A percentile compares a stretch with the other conserved stretches of the same genome.
Conservation (phyloP, 2,329 filamentous ascomycete species). For the Ploettnerulaceae sp. region DNA sequence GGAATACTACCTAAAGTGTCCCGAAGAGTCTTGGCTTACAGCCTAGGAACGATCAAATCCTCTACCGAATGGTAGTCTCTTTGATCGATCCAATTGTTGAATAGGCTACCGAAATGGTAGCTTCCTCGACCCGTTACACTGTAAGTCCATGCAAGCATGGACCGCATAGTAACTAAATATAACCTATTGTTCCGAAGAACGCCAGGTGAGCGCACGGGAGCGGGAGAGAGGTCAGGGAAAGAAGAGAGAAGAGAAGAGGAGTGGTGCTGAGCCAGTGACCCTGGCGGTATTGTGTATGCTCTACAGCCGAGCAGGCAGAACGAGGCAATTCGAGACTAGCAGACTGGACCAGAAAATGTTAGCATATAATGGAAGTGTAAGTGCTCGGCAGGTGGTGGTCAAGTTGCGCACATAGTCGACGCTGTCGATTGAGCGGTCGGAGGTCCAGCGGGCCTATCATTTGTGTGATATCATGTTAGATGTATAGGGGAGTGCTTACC, state of each 20-base stretch:
- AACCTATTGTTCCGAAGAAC: not conserved
- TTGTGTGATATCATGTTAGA: too few species aligned
- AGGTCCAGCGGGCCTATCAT: too few species aligned
- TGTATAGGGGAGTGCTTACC: too few species aligned
- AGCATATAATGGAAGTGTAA: too few species aligned
- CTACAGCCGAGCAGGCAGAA: too few species aligned
- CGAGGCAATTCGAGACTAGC: too few species aligned
- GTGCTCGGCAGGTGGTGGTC: too few species aligned
- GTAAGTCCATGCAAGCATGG: not conserved
- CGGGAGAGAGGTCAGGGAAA: not conserved
- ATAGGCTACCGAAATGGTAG: not conserved
- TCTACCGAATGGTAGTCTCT: not conserved
- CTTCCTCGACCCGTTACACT: not conserved
- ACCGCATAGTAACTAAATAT: not conserved
- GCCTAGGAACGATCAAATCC: not conserved
- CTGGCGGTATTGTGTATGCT: too few species aligned
- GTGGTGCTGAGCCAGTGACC: too few species aligned
- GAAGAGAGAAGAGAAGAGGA: not conserved
- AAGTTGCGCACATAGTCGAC: too few species aligned
- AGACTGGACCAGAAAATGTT: too few species aligned
- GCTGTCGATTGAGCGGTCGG: too few species aligned
- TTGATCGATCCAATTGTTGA: not conserved
- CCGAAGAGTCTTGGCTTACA: not conserved
- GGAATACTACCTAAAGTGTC: not conserved
- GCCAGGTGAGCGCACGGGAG: not conserved